These are phyloP conservation scores for Candida nemodendra DNA, from an alignment of 805 yeast genomes.

Conservation along the genomic window DNA sequence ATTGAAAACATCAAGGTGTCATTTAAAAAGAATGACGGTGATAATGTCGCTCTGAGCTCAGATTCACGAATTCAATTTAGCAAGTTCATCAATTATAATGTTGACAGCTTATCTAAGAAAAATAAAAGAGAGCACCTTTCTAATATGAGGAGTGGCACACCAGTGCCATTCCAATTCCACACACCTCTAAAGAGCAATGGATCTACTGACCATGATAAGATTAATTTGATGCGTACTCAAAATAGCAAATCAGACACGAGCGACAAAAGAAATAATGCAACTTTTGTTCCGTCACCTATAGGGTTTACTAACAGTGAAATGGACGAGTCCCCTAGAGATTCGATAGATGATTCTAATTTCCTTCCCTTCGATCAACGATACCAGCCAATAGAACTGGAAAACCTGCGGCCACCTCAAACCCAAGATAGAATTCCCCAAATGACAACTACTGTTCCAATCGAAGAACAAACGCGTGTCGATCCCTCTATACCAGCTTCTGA, in stretches of 20 bases:
- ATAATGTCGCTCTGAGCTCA: conserved; percentile 26
- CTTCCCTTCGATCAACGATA: conserved; percentile 3
- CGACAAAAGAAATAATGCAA: conserved; percentile 7
- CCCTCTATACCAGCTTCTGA: neutral
- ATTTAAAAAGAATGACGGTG: conserved; percentile 25
- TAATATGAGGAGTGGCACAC: neutral
- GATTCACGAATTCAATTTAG: conserved; percentile 31
- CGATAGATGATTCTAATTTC: neutral
- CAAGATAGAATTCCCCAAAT: neutral
- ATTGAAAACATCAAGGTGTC: conserved; percentile 34
- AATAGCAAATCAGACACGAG: no score
- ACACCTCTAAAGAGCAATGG: neutral
- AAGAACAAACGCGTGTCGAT: neutral
- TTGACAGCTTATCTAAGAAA: conserved; percentile 17
- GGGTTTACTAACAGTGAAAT: conserved; percentile 26
- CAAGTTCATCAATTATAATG: conserved; percentile 28
- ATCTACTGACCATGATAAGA: neutral
- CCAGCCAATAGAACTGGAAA: neutral
- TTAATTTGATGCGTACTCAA: neutral
- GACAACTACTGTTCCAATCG: neutral
- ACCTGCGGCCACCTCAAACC: neutral
- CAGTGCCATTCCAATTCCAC: conserved; percentile 1
- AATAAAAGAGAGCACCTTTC: conserved; percentile 1
- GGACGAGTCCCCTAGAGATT: conserved; percentile 11
- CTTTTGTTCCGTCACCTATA: conserved; percentile 33